These are phyloP conservation scores for Intubia oerlemansii DNA, from an alignment of 2,329 filamentous ascomycete genomes.

Conservation along the genomic window DNA sequence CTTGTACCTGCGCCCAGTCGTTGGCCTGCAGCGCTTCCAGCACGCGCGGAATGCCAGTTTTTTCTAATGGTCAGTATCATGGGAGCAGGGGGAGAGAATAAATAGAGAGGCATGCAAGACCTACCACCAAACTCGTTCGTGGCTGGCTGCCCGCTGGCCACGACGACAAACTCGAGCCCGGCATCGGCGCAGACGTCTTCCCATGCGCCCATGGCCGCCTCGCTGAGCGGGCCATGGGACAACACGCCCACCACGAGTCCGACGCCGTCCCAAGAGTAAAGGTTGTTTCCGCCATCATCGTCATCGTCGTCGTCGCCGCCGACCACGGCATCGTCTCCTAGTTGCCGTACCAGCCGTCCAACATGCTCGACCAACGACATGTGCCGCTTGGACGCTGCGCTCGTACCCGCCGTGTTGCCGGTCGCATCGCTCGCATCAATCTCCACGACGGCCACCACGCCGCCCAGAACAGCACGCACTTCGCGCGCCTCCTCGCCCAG, in stretches of 20 bases:
- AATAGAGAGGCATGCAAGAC: no score
- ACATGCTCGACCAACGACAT: constrained; percentile 25
- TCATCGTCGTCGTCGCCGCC: constrained; percentile 15
- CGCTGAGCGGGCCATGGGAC: constrained; percentile 9
- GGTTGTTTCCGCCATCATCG: not conserved
- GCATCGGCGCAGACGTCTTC: constrained; percentile 35
- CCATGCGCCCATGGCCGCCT: constrained; percentile 31
- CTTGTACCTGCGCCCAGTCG: constrained; percentile 27
- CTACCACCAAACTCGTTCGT: constrained; percentile 38
- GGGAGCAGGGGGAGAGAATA: no score
- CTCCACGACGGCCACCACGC: constrained; percentile 31
- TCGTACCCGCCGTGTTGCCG: no score
- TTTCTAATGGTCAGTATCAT: no score
- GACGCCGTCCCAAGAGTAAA: constrained; percentile 42
- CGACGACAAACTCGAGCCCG: constrained; percentile 42
- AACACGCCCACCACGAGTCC: constrained; percentile 35
- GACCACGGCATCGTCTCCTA: constrained; percentile 20
- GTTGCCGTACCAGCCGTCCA: constrained; percentile 30
- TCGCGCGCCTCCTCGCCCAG: constrained; percentile 38
- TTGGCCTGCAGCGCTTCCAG: constrained; percentile 42
- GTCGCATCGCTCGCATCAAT: constrained; percentile 10
- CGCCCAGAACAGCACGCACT: constrained; percentile 39
- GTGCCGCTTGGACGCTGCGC: not conserved
- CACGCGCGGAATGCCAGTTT: constrained; percentile 24
- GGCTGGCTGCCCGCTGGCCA: constrained; percentile 15